Evolutionary conservation across 106 monocot genomes (phyloP), one percentile per base, ranked within the genome.

Genomic region (Amphibolis antarctica): DNA sequence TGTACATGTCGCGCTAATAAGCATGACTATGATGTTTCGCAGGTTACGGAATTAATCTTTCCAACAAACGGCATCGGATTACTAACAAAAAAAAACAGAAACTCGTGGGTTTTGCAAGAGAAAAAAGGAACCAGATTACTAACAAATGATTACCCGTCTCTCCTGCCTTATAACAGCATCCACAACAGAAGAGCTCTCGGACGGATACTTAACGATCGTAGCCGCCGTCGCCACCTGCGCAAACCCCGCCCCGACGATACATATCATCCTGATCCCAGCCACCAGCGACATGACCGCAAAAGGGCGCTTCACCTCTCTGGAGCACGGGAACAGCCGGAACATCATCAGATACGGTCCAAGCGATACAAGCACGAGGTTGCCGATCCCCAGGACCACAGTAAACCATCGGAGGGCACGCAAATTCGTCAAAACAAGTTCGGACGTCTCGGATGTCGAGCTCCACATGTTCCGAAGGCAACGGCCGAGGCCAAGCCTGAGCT

Each of bases 181-280:
- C 18, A 50, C 68, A 30, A 26, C 48, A 27, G 58, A 17, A n/a
- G 72, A 77, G 0, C 57, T 14, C 53, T 74, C 76, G 0, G 57
- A 26, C 0, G 55, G 54, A 53, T 75, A 36, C 9, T 66, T 50
- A 2, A 78, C 47, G 28, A 88, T 79, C 3, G 76, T 71, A 30
- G 53, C 73, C 10, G 88, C 88, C 4, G 83, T 88, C 22, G 81
- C 75, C 27, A 53, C 75, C 76, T 88, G 87, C 25, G 83, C 83
- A 54, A 67, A 52, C 24, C 59, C 83, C 3, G 73, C 72, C 24
- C 75, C 71, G 17, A 78, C 55, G 75, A 81, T 79, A 36, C 73
- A 81, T 15, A 74, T 28, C 29, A 88, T 68, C 76, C 88, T 62
- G 4, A 78, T 50, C 28, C 13, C 51, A 9, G 88, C 81, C 6